Evolutionary conservation across 2,329 filamentous ascomycete genomes (phyloP).

Genomic region (Hymenoscyphus repandus): DNA sequence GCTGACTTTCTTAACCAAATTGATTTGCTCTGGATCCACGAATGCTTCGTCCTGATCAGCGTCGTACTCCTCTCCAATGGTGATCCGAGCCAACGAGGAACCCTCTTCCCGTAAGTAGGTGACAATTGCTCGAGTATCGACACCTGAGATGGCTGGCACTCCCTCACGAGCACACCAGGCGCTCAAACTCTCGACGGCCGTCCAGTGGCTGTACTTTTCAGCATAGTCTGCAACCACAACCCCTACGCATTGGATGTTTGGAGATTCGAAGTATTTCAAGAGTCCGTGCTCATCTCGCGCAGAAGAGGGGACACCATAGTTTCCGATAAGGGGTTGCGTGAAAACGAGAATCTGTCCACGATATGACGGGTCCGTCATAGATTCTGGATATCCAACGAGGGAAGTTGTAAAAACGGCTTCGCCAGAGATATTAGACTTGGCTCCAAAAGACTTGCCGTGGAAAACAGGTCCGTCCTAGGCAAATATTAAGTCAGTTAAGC

Average conservation of each 20-base stretch:
- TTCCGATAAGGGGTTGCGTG: constrained; percentile 95
- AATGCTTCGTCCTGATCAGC: constrained; percentile 97
- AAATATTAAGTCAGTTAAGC: constrained; percentile 26
- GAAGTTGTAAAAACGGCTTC: constrained; percentile 99
- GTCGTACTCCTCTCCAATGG: constrained; percentile 95
- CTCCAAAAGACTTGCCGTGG: constrained; percentile 93
- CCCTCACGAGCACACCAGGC: constrained; percentile 96
- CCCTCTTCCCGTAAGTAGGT: constrained; percentile 94
- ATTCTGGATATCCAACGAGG: constrained; percentile 96
- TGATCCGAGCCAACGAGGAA: constrained; percentile 90
- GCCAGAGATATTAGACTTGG: constrained; percentile 92
- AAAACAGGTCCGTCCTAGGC: constrained; percentile 85
- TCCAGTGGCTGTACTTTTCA: constrained; percentile 96
- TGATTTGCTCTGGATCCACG: constrained; percentile 91
- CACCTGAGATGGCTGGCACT: constrained; percentile 90
- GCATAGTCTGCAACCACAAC: constrained; percentile 95
- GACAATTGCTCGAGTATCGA: constrained; percentile 95
- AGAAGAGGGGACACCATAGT: constrained; percentile 91
- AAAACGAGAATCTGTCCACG: constrained; percentile 96
- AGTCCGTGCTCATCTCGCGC: constrained; percentile 83
- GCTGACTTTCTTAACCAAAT: constrained; percentile 91
- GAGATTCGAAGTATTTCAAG: constrained; percentile 96
- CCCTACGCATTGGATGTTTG: constrained; percentile 92
- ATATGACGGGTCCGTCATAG: constrained; percentile 82
- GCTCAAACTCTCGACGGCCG: constrained; percentile 86